phyloP scores from a whole-genome alignment of 768 basidiomycete genomes.

The Daedaleopsis sinensis region DNA sequence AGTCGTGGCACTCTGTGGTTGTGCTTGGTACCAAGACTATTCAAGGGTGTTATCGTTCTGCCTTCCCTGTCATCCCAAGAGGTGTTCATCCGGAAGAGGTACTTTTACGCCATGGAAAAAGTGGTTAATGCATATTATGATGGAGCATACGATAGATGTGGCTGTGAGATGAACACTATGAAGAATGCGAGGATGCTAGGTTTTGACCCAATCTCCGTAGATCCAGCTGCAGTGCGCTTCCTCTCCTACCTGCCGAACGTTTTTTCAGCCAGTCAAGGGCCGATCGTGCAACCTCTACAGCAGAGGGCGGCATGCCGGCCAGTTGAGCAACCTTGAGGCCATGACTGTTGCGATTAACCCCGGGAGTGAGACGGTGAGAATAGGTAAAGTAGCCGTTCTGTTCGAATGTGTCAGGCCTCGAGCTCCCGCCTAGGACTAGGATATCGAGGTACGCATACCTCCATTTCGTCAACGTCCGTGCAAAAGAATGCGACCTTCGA shows the following conservation, averaged over 20 bases:
- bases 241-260: constrained; percentile 1
- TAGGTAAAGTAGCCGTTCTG: constrained; percentile 84
- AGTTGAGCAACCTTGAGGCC: constrained; percentile 88
- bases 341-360: constrained; percentile 90
- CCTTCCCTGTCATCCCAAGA: too few relatives aligned
- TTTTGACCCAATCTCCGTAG: constrained; percentile 25
- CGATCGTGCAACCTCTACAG: constrained; percentile 60
- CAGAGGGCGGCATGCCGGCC: constrained; percentile 76
- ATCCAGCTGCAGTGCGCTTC: not conserved
- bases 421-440: not conserved
- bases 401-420: not conserved
- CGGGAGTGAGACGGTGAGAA: constrained; percentile 77
- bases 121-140: too few relatives aligned
- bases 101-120: too few relatives aligned
- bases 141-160: too few relatives aligned
- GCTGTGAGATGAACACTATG: too few relatives aligned
- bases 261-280: constrained; percentile 46
- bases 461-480: constrained; percentile 80
- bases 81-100: too few relatives aligned
- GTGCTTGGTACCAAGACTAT: too few relatives aligned
- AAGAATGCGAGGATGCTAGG: constrained; percentile 5
- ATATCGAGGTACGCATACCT: constrained; percentile 47
- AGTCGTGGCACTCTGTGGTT: too few relatives aligned
- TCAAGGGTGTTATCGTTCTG: too few relatives aligned
- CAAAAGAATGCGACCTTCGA: constrained; percentile 80